Conservation (phyloP, 352 stramenopile species). For the Phytophthora megakarya region DNA sequence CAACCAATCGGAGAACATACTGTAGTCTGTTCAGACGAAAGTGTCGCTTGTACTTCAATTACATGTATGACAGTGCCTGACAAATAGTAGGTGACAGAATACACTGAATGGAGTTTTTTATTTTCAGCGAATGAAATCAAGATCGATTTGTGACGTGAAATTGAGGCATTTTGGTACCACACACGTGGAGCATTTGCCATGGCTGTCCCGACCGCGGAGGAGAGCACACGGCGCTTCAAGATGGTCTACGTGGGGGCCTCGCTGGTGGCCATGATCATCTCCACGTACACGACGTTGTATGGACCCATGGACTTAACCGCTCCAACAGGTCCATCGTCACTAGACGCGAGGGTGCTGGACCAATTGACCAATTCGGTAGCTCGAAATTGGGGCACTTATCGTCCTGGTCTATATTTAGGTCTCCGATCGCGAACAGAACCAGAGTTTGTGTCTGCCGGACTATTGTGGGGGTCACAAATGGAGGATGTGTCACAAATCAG, state of each 20-base stretch:
- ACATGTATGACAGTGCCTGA: background rate
- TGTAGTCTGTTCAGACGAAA: background rate
- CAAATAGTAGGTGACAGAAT: background rate
- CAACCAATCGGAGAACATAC: slow-evolving; percentile 14
- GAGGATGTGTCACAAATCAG: slow-evolving; percentile 76
- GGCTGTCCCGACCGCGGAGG: slow-evolving; percentile 23
- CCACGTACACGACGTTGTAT: slow-evolving; percentile 32
- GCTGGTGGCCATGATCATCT: slow-evolving; percentile 33
- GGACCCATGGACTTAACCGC: slow-evolving; percentile 15
- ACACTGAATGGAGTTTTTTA: background rate
- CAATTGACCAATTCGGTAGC: slow-evolving; percentile 44
- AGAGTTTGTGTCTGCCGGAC: slow-evolving; percentile 63
- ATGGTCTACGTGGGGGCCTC: slow-evolving; percentile 34
- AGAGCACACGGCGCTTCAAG: slow-evolving; percentile 31
- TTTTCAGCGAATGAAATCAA: slow-evolving; percentile 17
- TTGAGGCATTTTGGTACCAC: slow-evolving; percentile 13
- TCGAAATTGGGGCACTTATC: slow-evolving; percentile 69
- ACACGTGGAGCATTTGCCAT: slow-evolving; percentile 20
- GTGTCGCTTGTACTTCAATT: slow-evolving; percentile 1
- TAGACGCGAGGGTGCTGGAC: slow-evolving; percentile 44
- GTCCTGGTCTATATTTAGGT: slow-evolving; percentile 79
- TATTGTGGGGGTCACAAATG: slow-evolving; percentile 76
- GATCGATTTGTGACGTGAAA: background rate
- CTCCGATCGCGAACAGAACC: slow-evolving; percentile 72
- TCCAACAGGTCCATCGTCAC: background rate